Evolutionary conservation across 768 basidiomycete species (phyloP), one percentile per base, ranked within the genome.

Genomic region (Calocera viscosa): DNA sequence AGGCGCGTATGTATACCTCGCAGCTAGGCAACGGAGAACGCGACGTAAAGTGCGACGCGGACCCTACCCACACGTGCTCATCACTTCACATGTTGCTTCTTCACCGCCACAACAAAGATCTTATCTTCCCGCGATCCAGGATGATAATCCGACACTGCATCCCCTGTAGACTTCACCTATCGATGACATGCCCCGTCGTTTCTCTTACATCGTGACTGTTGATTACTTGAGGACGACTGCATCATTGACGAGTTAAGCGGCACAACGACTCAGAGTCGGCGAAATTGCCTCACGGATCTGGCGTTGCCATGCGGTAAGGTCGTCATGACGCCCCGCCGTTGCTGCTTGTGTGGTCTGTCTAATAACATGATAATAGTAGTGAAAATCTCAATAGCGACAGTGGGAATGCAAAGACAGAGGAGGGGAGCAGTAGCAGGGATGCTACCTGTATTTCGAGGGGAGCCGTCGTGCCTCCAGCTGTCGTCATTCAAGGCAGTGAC

Each of bases 21-120:
- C 53, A 60, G 26, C 53, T 28, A 60, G 30, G 53, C 53, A 60
- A 60, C 53, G 8, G 53, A 32, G 26, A 32, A 60, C 53, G 53
- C 43, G 24, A 47, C 43, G 43, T 17, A 47, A 24, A 47, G 43
- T 7, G 43, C 43, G 19, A 47, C 43, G 43, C 22, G 53, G 53
- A 32, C 53, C 53, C 53, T 60, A 60, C 14, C 26, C 10, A 11
- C 53, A 28, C 43, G 43, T 24, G 43, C 19, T 7, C 24, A 19
- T 10, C 8, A n/a, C 16, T 5, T 16, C 7, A 5, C 30, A 30
- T 26, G 24, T 8, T 10, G 24, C 24, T 60, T 60, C 53, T 14
- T 2, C 53, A 60, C 22, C 24, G 53, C 53, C 53, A 38, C 35
- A 5, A 60, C 53, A 2, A 24, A 24, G 16, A 19, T 47, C 19